These are phyloP conservation scores for Gaillardinia entomophila DNA, from an alignment of 805 yeast genomes.

Conservation along the genomic window DNA sequence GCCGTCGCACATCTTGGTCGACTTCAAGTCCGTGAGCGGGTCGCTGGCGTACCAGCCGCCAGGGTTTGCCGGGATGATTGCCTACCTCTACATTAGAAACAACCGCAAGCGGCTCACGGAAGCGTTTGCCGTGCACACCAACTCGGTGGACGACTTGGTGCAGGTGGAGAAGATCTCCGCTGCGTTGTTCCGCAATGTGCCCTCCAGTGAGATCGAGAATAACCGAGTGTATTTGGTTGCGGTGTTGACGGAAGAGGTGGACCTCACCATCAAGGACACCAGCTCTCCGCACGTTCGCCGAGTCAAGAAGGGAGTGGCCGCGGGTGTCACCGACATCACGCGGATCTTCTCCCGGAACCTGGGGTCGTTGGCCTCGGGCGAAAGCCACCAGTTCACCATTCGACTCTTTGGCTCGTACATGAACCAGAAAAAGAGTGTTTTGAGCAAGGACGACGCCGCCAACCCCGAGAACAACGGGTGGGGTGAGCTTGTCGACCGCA, in stretches of 20 bases:
- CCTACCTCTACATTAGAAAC: conserved; percentile 66
- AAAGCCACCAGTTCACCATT: conserved; percentile 65
- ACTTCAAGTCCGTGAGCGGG: conserved; percentile 62
- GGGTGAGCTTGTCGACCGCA: conserved; percentile 81
- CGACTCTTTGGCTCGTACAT: conserved; percentile 68
- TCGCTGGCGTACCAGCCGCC: conserved; percentile 56
- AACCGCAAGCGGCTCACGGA: conserved; percentile 64
- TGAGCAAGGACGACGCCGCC: conserved; percentile 9
- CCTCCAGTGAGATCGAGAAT: conserved; percentile 56
- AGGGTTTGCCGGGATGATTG: conserved; percentile 66
- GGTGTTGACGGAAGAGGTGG: conserved; percentile 64
- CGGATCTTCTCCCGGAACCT: conserved; percentile 64
- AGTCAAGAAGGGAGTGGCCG: conserved; percentile 76
- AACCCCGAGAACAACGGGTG: conserved; percentile 58
- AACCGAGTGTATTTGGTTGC: conserved; percentile 73
- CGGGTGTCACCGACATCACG: conserved; percentile 82
- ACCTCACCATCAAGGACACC: conserved; percentile 30
- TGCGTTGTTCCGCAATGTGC: conserved; percentile 73
- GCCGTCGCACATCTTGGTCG: conserved; percentile 68
- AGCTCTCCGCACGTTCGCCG: conserved; percentile 26
- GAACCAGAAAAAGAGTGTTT: conserved; percentile 27
- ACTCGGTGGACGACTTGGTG: conserved; percentile 49
- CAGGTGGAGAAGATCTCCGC: conserved; percentile 66
- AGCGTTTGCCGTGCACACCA: conserved; percentile 66
- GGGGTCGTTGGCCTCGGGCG: conserved; percentile 55